Base-by-base conservation (phyloP, 2,329 filamentous ascomycete genomes). In the Fusarium nodosum region DNA sequence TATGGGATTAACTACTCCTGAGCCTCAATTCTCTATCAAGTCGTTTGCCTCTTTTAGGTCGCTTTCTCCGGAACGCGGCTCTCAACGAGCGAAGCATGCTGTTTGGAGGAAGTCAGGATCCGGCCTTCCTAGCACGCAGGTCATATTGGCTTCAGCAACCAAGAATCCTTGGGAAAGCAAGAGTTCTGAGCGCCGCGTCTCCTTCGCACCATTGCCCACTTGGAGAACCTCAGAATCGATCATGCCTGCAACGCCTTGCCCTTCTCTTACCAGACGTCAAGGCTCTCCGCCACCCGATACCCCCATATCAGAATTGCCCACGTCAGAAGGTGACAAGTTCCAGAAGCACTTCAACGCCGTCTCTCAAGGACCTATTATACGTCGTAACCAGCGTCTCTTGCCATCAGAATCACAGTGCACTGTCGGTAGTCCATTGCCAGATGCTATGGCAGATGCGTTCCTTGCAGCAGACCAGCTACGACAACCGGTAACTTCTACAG, bases 41-140 rank as follows among this genome's bases (percentile, higher is more conserved):
- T 81, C 85, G 1, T 87, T 88, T 71, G 80, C 83, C 2, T 81
- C 82, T 2, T 87, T 87, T 72, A 82, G 85, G 71, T 83, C 83
- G 1, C 82, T 84, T 1, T 85, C 85, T 0, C 83, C 85, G 1
- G 78, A 81, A 41, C 77, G 71, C n/a, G 68, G 66, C 16, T 64
- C 72, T 30, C 68, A 64, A 28, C 45, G 60, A 64, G 56, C 39
- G 9, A 67, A 56, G 18, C 52, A 38, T 41, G 55, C 45, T n/a
- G 72, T 69, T 22, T 73, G 63, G 39, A 69, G 60, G 60, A 71
- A 67, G 44, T 74, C 71, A 7, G 64, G 62, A 11, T 69, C 69
- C 20, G 74, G 69, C 24, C 72, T 77, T 7, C 74, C 78, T 3
- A 77, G 75, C 56, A 79, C 77, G 11, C 80, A 79, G 28, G 71